Conservation (phyloP, 2,329 filamentous ascomycete species). For the Botrytis galanthina region DNA sequence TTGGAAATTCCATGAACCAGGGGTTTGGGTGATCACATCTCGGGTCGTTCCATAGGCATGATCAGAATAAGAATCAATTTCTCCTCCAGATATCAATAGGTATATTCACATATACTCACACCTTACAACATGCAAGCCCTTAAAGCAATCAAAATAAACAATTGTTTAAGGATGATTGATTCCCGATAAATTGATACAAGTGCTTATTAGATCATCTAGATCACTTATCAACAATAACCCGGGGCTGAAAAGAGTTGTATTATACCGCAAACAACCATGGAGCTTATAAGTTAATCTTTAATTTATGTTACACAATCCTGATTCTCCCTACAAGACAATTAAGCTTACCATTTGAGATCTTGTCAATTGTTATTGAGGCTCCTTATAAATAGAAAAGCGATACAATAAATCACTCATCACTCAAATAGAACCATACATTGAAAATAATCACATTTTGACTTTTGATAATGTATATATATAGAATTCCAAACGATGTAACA, state of each 20-base stretch:
- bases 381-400: background rate
- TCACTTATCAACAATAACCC: too few relatives aligned
- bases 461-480: background rate
- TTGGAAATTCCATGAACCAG: conserved; percentile 27
- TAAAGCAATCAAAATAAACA: too few relatives aligned
- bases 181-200: too few relatives aligned
- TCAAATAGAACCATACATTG: background rate
- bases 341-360: background rate
- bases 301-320: background rate
- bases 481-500: background rate
- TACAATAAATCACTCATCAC: background rate
- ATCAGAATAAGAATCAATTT: background rate
- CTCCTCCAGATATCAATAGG: too few relatives aligned
- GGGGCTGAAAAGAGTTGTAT: conserved; percentile 6
- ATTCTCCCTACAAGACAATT: background rate
- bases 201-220: too few relatives aligned
- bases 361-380: background rate
- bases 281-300: background rate
- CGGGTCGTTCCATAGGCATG: conserved; percentile 30
- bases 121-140: too few relatives aligned
- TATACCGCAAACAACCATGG: background rate
- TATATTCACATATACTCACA: too few relatives aligned
- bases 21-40: conserved; percentile 31
- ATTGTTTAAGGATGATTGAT: too few relatives aligned
- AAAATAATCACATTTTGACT: background rate